Base-by-base conservation (phyloP, 108 stramenopile species). In the Schizochytrium sp. region DNA sequence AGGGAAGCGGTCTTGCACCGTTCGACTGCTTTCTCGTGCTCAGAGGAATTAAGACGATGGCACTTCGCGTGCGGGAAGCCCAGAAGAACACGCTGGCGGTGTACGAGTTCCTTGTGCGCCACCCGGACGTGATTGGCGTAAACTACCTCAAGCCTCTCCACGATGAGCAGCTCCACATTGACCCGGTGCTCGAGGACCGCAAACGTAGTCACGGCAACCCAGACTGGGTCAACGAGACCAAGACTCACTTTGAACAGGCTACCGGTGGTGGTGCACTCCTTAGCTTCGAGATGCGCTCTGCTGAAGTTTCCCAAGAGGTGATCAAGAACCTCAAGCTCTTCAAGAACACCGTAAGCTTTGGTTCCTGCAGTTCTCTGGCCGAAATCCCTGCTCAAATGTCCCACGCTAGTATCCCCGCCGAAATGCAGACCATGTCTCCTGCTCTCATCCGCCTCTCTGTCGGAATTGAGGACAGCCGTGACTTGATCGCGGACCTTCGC, bases 341-440 rank as follows among this genome's bases (percentile, higher is more conserved):
- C 92, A 91, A 91, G 69, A 91, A 93, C 91, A 92, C 93, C 2
- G 93, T 93, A 42, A 90, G 89, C 90, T 92, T 93, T 57, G 93
- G 93, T 42, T 60, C 90, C 69, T 91, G 92, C 17, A 91, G 91
- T 90, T 92, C 91, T 41, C 91, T 93, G 57, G 90, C 91, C 88
- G 92, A 90, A 45, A 57, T 91, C 53, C 93, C 93, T 17, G 91
- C 87, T 8, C 89, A 69, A 57, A 92, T 93, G 93, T 64, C 83
- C 45, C 93, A 93, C 73, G 92, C 93, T 8, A 90, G 91, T 60
- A 92, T 93, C 47, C 92, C 93, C 5, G 90, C 89, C 4, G 93
- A 92, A 61, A 72, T 89, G n/a, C 55, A 83, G 53, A 83, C 76
- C 76, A 83, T 83, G 76, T 55, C 50, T n/a, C 76, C 76, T 8